phyloP scores from a whole-genome alignment of 176 grass and related monocot species.

The Poa pratensis region DNA sequence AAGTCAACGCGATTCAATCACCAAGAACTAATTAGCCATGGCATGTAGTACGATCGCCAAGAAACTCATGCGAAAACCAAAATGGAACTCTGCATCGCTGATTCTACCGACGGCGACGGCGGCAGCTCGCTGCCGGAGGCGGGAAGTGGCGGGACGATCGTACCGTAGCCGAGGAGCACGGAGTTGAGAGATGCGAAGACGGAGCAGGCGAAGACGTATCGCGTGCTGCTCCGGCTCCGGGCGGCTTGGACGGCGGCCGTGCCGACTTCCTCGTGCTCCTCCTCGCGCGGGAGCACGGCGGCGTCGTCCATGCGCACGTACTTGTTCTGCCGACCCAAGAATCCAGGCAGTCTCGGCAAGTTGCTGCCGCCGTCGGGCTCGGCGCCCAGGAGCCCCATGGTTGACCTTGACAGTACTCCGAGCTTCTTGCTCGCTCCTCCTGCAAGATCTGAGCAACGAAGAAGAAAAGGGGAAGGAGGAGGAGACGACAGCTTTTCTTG shows the following conservation, averaged over 20 bases:
- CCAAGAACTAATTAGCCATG: not conserved
- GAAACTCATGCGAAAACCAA: not conserved
- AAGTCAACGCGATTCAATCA: not conserved
- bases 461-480: not conserved
- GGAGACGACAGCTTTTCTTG: constrained; percentile 1
- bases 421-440: not conserved
- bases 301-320: constrained; percentile 61
- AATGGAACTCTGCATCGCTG: not conserved
- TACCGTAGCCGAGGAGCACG: constrained; percentile 90
- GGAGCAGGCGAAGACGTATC: constrained; percentile 76
- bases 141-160: constrained; percentile 7
- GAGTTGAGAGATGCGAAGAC: constrained; percentile 90
- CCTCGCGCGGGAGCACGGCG: constrained; percentile 16
- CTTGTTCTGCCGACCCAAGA: constrained; percentile 44
- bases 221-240: constrained; percentile 36
- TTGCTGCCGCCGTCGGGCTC: constrained; percentile 31
- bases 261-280: constrained; percentile 28
- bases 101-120: not conserved
- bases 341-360: constrained; percentile 31
- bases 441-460: constrained; percentile 42
- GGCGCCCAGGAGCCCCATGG: constrained; percentile 24
- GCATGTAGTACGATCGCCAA: not conserved
- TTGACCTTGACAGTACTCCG: not conserved
- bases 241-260: constrained; percentile 17
- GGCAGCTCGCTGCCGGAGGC: not conserved